A percentile compares a stretch with the other conserved stretches of the same genome.
phyloP scores from a whole-genome alignment of 1,284 basidiomycete genomes.

The Pterulicium gracile region DNA sequence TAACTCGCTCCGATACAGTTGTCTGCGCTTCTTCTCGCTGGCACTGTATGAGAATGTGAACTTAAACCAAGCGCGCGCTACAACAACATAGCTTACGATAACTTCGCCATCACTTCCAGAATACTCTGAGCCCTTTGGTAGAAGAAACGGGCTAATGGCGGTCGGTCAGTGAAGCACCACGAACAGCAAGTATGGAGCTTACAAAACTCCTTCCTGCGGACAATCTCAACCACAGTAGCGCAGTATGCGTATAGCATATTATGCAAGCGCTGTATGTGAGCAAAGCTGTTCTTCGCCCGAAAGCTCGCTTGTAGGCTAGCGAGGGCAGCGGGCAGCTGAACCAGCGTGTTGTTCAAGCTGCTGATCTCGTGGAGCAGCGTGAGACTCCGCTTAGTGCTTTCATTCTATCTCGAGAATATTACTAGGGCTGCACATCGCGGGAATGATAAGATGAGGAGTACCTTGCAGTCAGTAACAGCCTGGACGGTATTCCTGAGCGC shows the following conservation, averaged over 20 bases:
- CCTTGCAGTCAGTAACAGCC: background rate
- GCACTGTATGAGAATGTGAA: slow-evolving; percentile 43
- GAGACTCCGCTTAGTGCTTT: slow-evolving; percentile 64
- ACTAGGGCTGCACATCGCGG: slow-evolving; percentile 14
- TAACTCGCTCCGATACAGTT: slow-evolving; percentile 69
- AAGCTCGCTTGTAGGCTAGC: slow-evolving; percentile 58
- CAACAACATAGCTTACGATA: slow-evolving; percentile 72
- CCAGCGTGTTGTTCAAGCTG: slow-evolving; percentile 63
- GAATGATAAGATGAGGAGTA: slow-evolving; percentile 3
- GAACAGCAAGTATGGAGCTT: slow-evolving; percentile 15
- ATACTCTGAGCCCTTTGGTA: slow-evolving; percentile 70
- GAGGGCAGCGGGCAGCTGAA: slow-evolving; percentile 55
- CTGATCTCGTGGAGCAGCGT: slow-evolving; percentile 61
- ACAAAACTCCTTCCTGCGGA: slow-evolving; percentile 84
- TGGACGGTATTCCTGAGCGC: background rate
- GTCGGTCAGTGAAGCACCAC: slow-evolving; percentile 3
- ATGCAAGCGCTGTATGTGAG: slow-evolving; percentile 83
- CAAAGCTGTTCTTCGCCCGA: slow-evolving; percentile 72
- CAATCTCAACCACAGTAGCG: slow-evolving; percentile 84
- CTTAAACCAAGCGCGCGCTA: too few relatives aligned
- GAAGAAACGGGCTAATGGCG: slow-evolving; percentile 54
- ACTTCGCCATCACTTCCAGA: slow-evolving; percentile 72
- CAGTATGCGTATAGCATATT: slow-evolving; percentile 90
- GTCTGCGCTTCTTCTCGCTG: slow-evolving; percentile 65
- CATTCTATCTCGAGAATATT: slow-evolving; percentile 44